These are phyloP conservation scores for Penicillium sp. DNA, from an alignment of 2,329 filamentous ascomycete genomes.

Conservation along the genomic window DNA sequence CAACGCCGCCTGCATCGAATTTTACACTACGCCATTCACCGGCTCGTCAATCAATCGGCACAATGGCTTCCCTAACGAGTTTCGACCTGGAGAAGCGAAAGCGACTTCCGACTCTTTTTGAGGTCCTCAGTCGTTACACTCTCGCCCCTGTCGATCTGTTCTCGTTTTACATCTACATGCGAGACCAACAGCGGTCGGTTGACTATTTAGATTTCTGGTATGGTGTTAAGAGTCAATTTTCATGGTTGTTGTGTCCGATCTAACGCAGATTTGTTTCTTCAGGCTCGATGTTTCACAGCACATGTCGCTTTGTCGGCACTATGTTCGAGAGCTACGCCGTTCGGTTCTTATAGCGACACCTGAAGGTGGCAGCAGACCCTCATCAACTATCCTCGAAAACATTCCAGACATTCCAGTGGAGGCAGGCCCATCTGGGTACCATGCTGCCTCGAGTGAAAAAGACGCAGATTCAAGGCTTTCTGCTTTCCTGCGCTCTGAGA, in stretches of 20 bases:
- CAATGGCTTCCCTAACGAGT: constrained; percentile 12
- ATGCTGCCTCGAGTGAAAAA: constrained; percentile 67
- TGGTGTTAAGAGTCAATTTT: constrained; percentile 26
- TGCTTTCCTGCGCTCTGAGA: constrained; percentile 70
- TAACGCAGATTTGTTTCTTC: constrained; percentile 3
- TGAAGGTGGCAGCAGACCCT: constrained; percentile 74
- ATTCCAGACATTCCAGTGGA: constrained; percentile 56
- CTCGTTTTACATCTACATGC: constrained; percentile 99
- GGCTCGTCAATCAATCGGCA: not conserved
- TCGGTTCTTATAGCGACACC: constrained; percentile 92
- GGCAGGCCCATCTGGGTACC: constrained; percentile 50
- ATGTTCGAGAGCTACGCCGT: constrained; percentile 88
- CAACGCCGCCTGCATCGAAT: not conserved
- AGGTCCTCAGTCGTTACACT: constrained; percentile 91
- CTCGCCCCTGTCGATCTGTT: constrained; percentile 93
- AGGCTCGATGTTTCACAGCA: constrained; percentile 99
- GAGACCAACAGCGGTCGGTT: constrained; percentile 94
- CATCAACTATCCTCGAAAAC: constrained; percentile 72
- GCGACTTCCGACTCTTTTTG: constrained; percentile 87
- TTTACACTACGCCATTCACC: not conserved
- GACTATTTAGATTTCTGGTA: constrained; percentile 99
- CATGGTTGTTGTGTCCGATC: constrained; percentile 14
- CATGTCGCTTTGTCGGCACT: constrained; percentile 93
- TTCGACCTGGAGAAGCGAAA: constrained; percentile 53
- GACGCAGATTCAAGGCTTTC: constrained; percentile 87